Evolutionary conservation across 2,329 filamentous ascomycete genomes (phyloP), one percentile per base, ranked within the genome.

Genomic region (Arthroderma sp.): DNA sequence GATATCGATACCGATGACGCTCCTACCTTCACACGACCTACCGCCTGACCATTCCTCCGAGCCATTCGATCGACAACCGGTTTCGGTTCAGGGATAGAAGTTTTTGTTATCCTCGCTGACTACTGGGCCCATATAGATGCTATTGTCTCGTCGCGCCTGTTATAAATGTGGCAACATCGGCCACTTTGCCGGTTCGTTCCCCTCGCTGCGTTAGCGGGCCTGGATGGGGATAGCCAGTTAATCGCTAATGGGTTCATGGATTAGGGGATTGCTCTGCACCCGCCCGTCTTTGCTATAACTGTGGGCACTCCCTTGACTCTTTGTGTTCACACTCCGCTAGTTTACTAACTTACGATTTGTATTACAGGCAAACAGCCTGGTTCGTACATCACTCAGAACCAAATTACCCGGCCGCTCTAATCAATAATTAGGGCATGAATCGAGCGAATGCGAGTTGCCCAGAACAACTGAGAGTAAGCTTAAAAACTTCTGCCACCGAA

Each of bases 201-300:
- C 42, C 63, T 80, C 78, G 54, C 32, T 11, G 15, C 8, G 11
- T 34, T 34, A 34, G 8, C 8, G 2, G 8, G 32, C 32, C 32
- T 34, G 32, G 11, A 9, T 34, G 32, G 11, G 11, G 32, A 9
- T 9, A 9, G 32, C 8, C 3, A 11, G 32, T 11, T 34, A 34
- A 34, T 34, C 63, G 11, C 32, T 9, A 34, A 8, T 11, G 32
- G 8, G 8, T 34, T 3, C 32, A 9, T 34, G 11, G 8, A 9
- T 29, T 29, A 76, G 88, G 96, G 77, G 88, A 94, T 56, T 98
- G 91, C 83, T 91, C 89, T 51, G 95, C 89, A 49, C 84, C 88
- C 49, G 89, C 98, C 77, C 86, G 91, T 62, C 83, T 98, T 61
- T 98, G 91, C 82, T 98, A 98, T 74, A 98, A 98, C 76, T 98